Evolutionary conservation across 306 rosid species (phyloP).

Genomic region (Medicago arabica): DNA sequence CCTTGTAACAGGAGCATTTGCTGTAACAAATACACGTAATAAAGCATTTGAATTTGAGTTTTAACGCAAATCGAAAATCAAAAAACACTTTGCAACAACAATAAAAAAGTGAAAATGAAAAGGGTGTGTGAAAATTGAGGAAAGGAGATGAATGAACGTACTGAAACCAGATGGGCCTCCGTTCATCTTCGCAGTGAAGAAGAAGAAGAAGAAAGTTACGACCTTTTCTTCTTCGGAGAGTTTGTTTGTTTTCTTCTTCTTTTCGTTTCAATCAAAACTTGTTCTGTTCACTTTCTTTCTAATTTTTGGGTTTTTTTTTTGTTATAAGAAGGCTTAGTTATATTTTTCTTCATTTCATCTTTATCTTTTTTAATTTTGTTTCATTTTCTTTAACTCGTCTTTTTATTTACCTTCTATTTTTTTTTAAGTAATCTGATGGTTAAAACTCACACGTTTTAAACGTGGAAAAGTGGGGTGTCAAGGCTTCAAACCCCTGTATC

Average conservation of each 20-base stretch:
- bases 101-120: not conserved
- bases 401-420: no score
- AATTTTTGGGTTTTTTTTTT: no score
- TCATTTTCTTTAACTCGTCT: no score
- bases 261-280: not conserved
- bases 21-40: constrained; percentile 52
- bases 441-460: no score
- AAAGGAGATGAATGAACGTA: constrained; percentile 49
- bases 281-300: no score
- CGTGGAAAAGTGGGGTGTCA: no score
- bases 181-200: constrained; percentile 81
- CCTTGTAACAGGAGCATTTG: constrained; percentile 94
- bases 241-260: not conserved
- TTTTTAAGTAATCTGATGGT: no score
- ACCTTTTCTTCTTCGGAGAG: constrained; percentile 32
- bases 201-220: constrained; percentile 39
- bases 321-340: no score
- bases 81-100: not conserved
- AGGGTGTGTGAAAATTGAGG: not conserved
- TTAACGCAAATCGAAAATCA: constrained; percentile 38
- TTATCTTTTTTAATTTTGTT: no score
- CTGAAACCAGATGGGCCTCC: constrained; percentile 99
- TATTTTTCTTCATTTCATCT: no score
- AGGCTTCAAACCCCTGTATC: no score
- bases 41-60: constrained; percentile 45